phyloP scores from a whole-genome alignment of 306 rosid genomes.

The Prunus fruticosa region DNA sequence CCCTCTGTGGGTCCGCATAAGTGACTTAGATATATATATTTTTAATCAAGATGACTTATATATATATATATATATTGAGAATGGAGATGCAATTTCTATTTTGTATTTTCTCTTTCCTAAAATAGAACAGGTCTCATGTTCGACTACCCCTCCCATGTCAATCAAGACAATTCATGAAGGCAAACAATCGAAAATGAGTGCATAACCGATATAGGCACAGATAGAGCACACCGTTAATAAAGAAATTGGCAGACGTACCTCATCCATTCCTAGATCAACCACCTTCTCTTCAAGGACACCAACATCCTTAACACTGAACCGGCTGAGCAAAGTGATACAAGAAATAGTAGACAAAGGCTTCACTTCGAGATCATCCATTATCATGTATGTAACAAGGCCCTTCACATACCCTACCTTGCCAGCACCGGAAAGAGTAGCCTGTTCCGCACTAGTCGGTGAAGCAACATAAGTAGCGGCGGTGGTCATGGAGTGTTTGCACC shows the following conservation, averaged over 20 bases:
- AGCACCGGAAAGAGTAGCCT: not conserved
- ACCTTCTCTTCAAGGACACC: conserved; percentile 9
- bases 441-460: not conserved
- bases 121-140: no score
- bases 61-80: no score
- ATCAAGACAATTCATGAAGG: no score
- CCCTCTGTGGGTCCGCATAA: no score
- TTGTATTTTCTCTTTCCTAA: no score
- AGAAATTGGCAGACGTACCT: not conserved
- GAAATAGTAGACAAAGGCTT: conserved; percentile 8
- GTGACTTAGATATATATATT: no score
- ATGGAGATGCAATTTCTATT: no score
- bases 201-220: no score
- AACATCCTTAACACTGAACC: not conserved
- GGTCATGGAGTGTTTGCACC: rapidly evolving
- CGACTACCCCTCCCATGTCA: no score
- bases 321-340: not conserved
- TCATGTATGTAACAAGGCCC: conserved; percentile 17
- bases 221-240: no score
- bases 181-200: no score
- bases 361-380: conserved; percentile 27
- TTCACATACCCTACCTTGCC: conserved; percentile 7
- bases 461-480: not conserved
- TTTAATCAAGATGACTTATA: no score
- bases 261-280: conserved; percentile 4